Evolutionary conservation across 805 yeast genomes (phyloP).

Genomic region (Candida qinlingensis): DNA sequence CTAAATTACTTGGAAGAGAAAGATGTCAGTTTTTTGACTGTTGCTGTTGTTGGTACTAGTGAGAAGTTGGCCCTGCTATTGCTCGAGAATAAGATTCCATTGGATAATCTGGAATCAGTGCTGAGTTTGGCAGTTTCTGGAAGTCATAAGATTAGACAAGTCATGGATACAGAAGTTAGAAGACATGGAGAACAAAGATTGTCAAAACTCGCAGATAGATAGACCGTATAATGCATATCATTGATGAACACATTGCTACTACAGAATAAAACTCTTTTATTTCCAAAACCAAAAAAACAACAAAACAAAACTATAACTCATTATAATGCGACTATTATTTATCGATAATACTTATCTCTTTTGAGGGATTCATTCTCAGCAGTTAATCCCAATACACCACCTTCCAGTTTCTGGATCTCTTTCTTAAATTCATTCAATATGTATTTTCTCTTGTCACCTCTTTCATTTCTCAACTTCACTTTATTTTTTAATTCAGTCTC

Average conservation of each 20-base stretch:
- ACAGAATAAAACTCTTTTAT: not conserved
- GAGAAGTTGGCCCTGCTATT: conserved; percentile 73
- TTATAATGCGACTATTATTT: not conserved
- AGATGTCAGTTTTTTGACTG: conserved; percentile 75
- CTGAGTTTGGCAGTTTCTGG: conserved; percentile 85
- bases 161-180: conserved; percentile 84
- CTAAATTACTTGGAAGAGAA: conserved; percentile 76
- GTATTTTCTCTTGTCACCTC: conserved; percentile 18
- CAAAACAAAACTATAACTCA: not conserved
- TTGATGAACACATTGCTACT: not conserved
- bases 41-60: conserved; percentile 79
- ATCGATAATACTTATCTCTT: conserved; percentile 2
- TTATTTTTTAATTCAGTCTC: conserved; percentile 13
- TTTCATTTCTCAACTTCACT: conserved; percentile 14
- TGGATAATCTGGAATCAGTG: conserved; percentile 72
- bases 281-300: not conserved
- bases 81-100: conserved; percentile 78
- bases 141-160: conserved; percentile 69
- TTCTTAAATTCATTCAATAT: conserved; percentile 22
- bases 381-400: conserved; percentile 12
- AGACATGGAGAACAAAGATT: conserved; percentile 61
- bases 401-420: conserved; percentile 22
- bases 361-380: conserved; percentile 17
- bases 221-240: not conserved
- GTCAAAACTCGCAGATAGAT: conserved; percentile 32